Evolutionary conservation across 2,329 filamentous ascomycete genomes (phyloP), one percentile per base, ranked within the genome.

Genomic region (Fusarium guadeloupense): DNA sequence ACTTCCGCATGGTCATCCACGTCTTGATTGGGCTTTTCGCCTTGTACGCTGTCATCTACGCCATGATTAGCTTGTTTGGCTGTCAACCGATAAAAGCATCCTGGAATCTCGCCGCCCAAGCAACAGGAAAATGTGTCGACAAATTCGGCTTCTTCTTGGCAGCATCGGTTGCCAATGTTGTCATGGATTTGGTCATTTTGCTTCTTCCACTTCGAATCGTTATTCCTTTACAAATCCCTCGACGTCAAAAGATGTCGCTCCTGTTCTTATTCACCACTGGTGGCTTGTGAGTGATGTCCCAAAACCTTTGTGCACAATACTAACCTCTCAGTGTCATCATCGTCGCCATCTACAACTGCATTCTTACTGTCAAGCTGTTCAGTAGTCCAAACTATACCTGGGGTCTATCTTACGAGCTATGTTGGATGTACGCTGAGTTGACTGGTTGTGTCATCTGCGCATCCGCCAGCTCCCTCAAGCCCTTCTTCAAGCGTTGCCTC

Each of bases 381-480:
- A 61, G 42, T 9, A 64, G 55, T 5, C 16, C 37, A 0, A 66
- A 69, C 23, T 69, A 69, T 2, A 69, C 66, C 1, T 69, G 66
- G 66, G 66, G 66, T 2, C 34, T 69, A 3, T 52, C 66, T 12
- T 64, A 69, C 7, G 61, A 69, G 9, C 16, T 69, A 0, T 69
- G 61, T 16, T 69, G 66, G 66, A 69, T 69, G 66, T 69, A 69
- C 6, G 66, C 64, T 7, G 66, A 67, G 14, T 16, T 69, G 3
- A 69, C 64, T 1, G 66, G 66, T 0, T 69, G 66, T 12, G 64
- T 69, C 10, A 61, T 69, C 19, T 69, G 66, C 3, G 66, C 66
- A 5, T 69, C 64, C 0, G 64, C 66, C 1, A 69, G 63, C 9
- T 69, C 66, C 0, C 23, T 69, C 6, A 69, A 69, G 5, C 66